Conservation (phyloP, 2,329 filamentous ascomycete genomes). For the Ascochyta koolunga region DNA sequence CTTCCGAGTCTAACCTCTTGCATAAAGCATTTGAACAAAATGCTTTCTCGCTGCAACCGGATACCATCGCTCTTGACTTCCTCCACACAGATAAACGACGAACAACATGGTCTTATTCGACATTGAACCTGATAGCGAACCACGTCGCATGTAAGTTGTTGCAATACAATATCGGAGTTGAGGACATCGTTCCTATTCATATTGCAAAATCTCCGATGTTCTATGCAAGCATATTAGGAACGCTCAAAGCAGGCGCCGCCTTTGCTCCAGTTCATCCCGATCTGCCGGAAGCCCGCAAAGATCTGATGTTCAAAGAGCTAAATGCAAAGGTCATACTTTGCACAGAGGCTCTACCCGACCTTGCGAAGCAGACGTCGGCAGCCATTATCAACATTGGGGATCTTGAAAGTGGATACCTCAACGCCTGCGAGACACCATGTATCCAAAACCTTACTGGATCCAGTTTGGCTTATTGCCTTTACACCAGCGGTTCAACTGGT, state of each 20-base stretch:
- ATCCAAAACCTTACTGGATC: constrained; percentile 31
- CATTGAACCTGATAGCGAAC: constrained; percentile 41
- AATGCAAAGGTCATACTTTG: constrained; percentile 38
- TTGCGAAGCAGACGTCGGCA: neutral
- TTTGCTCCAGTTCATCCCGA: constrained; percentile 47
- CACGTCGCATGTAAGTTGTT: constrained; percentile 41
- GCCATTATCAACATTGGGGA: constrained; percentile 26
- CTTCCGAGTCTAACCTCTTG: constrained; percentile 27
- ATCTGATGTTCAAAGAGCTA: constrained; percentile 45
- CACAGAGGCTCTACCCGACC: neutral
- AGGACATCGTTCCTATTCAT: constrained; percentile 46
- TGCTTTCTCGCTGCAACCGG: constrained; percentile 30
- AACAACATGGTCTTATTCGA: constrained; percentile 43
- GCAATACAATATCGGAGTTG: constrained; percentile 23
- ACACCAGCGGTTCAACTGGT: constrained; percentile 54
- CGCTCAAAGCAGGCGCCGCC: constrained; percentile 50
- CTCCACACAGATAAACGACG: constrained; percentile 36
- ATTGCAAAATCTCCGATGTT: constrained; percentile 43
- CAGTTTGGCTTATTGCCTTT: constrained; percentile 51
- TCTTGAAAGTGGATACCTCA: constrained; percentile 10
- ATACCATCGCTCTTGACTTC: constrained; percentile 48
- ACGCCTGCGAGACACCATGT: constrained; percentile 27
- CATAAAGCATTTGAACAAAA: constrained; percentile 50
- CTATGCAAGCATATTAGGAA: constrained; percentile 47
- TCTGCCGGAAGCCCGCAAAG: constrained; percentile 43